Evolutionary conservation across 2,329 filamentous ascomycete genomes (phyloP), one percentile per base, ranked within the genome.

Genomic region (Epichloe amarillans): DNA sequence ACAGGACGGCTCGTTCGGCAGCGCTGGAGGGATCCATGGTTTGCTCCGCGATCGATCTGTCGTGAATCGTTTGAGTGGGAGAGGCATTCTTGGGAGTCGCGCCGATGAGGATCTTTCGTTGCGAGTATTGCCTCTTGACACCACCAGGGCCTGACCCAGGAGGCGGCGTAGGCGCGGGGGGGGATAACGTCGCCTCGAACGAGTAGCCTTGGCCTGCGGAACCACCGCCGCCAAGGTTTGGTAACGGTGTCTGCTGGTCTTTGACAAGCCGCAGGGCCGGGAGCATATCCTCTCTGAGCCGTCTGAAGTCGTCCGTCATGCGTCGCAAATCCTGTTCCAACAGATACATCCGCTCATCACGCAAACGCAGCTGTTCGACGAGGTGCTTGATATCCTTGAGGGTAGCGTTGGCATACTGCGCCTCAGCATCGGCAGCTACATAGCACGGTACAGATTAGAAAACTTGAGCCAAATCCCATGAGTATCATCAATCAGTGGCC

Each of bases 341-440:
- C 42, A 86, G 74, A 56, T 80, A 82, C 69, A 97, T 91, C 53
- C 89, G 83, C 69, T 96, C 88, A 65, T 98, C 93, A 58, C 93
- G 86, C 55, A 94, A 73, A 57, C 87, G 83, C 44, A 98, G 82
- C 55, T 94, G 89, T 61, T 91, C 86, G 54, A 95, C 91, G 19
- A 98, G 78, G 49, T 90, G 83, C 56, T 88, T 86, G 61, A 98
- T 88, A 63, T 98, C 93, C 61, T 95, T 91, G 58, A 95, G 82
- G 1, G 90, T 95, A 5, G 91, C 91, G 40, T 83, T 86, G 51
- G 87, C 82, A 63, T 95, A 89, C 65, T 90, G 84, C 43, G 82
- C 83, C 64, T 90, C 86, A 56, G 86, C 86, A 64, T 96, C 93
- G 64, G 89, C 91, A 56, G 93, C 91, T 95, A 62, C 48, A 55